Evolutionary conservation across 148 eudicot species (phyloP), one percentile per base, ranked within the genome.

Genomic region (Suaeda aralocaspica): DNA sequence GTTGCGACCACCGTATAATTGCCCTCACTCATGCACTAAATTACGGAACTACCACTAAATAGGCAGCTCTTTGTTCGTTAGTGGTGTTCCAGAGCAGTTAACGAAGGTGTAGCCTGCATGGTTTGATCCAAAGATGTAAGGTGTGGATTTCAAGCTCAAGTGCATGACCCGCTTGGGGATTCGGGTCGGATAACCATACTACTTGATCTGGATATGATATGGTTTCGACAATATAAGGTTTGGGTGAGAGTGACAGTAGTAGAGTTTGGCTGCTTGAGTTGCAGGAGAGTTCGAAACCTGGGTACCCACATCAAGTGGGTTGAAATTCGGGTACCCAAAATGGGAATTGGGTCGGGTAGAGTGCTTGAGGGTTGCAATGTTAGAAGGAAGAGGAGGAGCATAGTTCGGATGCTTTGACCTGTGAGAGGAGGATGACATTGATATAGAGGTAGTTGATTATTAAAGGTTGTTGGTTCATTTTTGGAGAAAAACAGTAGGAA

Each of bases 211-310:
- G 0, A 76, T 90, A 92, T 39, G 78, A 76, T 1, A 92, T 88
- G 6, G 48, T 45, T 12, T 33, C 60, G 0, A 92, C 86, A 0
- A 67, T 16, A 31, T 79, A 81, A 0, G 81, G 76, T 5, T 77
- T 77, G n/a, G 88, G 31, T 0, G 86, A 80, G 9, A 92, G 82
- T 14, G 39, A 76, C 2, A 92, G 45, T 9, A 82, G 45, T 9
- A 82, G 67, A 1, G 91, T 81, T 46, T 69, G 73, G 56, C 41
- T 81, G 2, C 24, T 53, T 52, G 72, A 52, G 66, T 82, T 76
- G 83, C 98, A 90, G 19, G 77, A 64, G 49, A 92, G 85, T 26
- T 74, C 77, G 74, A 89, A 92, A 0, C 92, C 85, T 0, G 85
- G 88, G 62, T 71, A 84, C 19, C 88, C 93, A 34, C 97, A 87